Conservation (phyloP, 2,329 filamentous ascomycete species). For the Albophoma yamanashiensis region DNA sequence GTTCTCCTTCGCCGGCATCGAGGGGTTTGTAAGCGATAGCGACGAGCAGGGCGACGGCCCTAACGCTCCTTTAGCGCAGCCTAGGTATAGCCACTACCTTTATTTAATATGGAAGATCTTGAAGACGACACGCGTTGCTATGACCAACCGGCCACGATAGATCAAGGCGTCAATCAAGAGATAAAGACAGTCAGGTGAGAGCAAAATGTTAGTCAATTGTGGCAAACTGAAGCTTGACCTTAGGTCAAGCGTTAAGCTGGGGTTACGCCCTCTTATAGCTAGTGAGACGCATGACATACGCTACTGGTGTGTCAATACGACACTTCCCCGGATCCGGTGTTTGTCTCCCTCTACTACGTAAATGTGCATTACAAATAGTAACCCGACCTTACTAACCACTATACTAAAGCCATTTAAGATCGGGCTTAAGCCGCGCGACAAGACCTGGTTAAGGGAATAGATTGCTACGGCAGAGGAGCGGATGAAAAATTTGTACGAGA, state of each 20-base stretch:
- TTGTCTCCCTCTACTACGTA: too few species aligned
- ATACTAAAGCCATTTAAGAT: conserved; percentile 55
- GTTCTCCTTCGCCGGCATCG: conserved; percentile 2
- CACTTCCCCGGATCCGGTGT: too few species aligned
- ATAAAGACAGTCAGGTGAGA: too few species aligned
- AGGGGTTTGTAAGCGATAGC: neutral
- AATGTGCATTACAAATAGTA: conserved; percentile 23
- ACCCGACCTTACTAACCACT: conserved; percentile 46
- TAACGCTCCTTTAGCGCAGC: neutral
- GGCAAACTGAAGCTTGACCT: too few species aligned
- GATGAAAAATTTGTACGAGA: conserved; percentile 28
- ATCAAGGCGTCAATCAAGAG: too few species aligned
- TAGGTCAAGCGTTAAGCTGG: too few species aligned
- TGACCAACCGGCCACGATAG: too few species aligned
- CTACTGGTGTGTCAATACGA: too few species aligned
- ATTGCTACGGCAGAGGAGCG: conserved; percentile 40
- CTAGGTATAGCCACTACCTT: neutral
- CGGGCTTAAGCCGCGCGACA: conserved; percentile 38
- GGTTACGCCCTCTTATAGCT: too few species aligned
- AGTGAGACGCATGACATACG: too few species aligned
- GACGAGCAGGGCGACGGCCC: neutral
- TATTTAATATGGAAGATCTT: neutral
- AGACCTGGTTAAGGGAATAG: conserved; percentile 35
- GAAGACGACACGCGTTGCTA: neutral
- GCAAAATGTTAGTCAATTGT: too few species aligned